Base-by-base conservation (phyloP, 106 monocot genomes). In the Allium cepa region DNA sequence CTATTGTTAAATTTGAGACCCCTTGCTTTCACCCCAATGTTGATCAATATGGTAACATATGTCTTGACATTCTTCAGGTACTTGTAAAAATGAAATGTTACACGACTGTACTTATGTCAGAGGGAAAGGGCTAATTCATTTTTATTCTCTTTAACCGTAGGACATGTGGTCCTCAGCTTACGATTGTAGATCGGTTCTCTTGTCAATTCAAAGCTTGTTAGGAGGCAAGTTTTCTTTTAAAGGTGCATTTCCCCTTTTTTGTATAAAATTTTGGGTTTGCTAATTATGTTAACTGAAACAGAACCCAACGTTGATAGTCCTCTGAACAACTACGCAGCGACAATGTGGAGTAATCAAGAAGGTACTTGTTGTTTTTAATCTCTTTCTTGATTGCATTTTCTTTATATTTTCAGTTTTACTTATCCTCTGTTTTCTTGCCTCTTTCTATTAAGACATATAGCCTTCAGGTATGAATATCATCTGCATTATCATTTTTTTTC, bases 151-250 rank as follows among this genome's bases (percentile, higher is more conserved):
- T 68, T 15, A 71, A 13, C 57, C 56, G 9, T 65, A 90, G 89
- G 89, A 90, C 36, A 90, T 85, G 85, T 90, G 89, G 89, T 85
- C 89, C 27, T 90, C 89, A 58, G 89, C 89, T 3, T 85, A 90
- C 71, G 89, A 90, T 77, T 90, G 89, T 62, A 75, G 85, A 80
- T 80, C 89, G 7, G 67, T 90, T 28, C 71, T 90, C 17, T 57
- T 90, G 72, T 90, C 89, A 53, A 85, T 90, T 9, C 89, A 90
- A 81, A 90, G 89, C 77, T 80, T 90, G 72, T 76, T 90, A 71
- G 89, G 89, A 82, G 89, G 89, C 82, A 62, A 77, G 63, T 68
- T 78, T 64, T n/a, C 67, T 67, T 27, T 53, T 11, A 6, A 28
- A 26, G 51, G 26, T 51, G 14, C 27, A 17, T 59, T 10, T 0